These are phyloP conservation scores for Gardenia jasminoides DNA, from an alignment of 257 asterid genomes.

Conservation along the genomic window DNA sequence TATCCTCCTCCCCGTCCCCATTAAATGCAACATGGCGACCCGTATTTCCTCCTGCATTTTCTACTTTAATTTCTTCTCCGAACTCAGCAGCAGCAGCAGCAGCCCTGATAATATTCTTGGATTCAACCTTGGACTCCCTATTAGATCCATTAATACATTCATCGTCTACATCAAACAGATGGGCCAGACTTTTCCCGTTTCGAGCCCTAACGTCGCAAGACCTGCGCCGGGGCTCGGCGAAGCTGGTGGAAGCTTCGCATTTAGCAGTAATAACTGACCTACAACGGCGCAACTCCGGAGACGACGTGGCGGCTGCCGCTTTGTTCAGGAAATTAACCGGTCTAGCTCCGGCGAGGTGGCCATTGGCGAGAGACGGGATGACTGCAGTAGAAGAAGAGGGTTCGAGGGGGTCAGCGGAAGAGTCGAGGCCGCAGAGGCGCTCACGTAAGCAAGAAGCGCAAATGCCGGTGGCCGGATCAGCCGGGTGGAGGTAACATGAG, in stretches of 20 bases:
- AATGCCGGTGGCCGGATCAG: constrained; percentile 75
- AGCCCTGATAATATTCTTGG: constrained; percentile 47
- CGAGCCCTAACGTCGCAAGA: constrained; percentile 70
- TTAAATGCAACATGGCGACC: constrained; percentile 4
- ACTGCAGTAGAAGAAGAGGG: constrained; percentile 18
- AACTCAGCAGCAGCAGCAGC: constrained; percentile 9
- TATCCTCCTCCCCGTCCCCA: constrained; percentile 41
- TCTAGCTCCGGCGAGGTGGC: background rate
- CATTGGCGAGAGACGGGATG: constrained; percentile 10
- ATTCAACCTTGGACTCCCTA: constrained; percentile 50
- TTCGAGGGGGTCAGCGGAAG: constrained; percentile 18
- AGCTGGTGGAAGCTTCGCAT: constrained; percentile 46
- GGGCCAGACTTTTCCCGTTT: constrained; percentile 55
- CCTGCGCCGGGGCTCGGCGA: constrained; percentile 67
- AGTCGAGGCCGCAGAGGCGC: constrained; percentile 79
- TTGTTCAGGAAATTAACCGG: background rate
- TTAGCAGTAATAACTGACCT: constrained; percentile 57
- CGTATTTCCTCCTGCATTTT: constrained; percentile 13
- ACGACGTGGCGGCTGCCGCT: background rate
- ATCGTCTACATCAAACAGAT: constrained; percentile 63
- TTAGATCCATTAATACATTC: constrained; percentile 41
- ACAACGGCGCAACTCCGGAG: constrained; percentile 77
- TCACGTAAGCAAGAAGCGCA: constrained; percentile 96
- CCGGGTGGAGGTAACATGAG: constrained; percentile 83
- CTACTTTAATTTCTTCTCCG: constrained; percentile 14